Evolutionary conservation across 1,284 basidiomycete genomes (phyloP).

Genomic region (Leucoagaricus sp.): DNA sequence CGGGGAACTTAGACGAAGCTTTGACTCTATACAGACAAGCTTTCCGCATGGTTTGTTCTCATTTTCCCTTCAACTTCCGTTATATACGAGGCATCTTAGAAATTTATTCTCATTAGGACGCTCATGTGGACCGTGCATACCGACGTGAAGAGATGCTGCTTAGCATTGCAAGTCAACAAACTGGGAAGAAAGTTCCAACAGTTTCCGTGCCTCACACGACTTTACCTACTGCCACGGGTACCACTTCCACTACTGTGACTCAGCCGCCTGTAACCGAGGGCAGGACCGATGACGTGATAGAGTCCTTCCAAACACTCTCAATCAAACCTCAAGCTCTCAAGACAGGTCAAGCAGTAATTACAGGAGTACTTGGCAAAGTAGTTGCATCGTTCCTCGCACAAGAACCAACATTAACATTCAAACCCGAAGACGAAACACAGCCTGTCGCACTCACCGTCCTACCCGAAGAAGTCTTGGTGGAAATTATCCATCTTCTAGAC

Average conservation of each 20-base stretch:
- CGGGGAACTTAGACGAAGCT: conserved; percentile 74
- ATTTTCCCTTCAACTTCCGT: background rate
- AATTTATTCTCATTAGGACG: conserved; percentile 39
- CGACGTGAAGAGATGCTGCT: conserved; percentile 53
- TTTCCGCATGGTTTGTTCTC: conserved; percentile 55
- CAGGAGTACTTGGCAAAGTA: conserved; percentile 48
- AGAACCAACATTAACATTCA: conserved; percentile 47
- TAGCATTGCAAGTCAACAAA: conserved; percentile 31
- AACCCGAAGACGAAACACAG: conserved; percentile 66
- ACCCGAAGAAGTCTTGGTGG: conserved; percentile 76
- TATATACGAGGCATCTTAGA: background rate
- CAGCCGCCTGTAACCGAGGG: background rate
- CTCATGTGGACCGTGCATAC: conserved; percentile 68
- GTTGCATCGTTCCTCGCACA: conserved; percentile 45
- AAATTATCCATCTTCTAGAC: conserved; percentile 66
- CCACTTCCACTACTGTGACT: background rate
- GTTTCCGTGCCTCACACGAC: no score
- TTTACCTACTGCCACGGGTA: background rate
- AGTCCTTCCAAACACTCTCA: conserved; percentile 17
- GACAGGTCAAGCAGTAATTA: conserved; percentile 24
- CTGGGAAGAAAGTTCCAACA: conserved; percentile 5
- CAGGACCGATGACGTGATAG: conserved; percentile 7
- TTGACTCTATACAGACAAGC: conserved; percentile 75
- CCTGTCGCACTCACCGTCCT: conserved; percentile 57
- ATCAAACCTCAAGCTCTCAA: conserved; percentile 20